Percentiles rank a stretch among this genome's conserved stretches.
These are phyloP conservation scores for Pichia scutulata DNA, from an alignment of 805 yeast genomes.

Conservation along the genomic window DNA sequence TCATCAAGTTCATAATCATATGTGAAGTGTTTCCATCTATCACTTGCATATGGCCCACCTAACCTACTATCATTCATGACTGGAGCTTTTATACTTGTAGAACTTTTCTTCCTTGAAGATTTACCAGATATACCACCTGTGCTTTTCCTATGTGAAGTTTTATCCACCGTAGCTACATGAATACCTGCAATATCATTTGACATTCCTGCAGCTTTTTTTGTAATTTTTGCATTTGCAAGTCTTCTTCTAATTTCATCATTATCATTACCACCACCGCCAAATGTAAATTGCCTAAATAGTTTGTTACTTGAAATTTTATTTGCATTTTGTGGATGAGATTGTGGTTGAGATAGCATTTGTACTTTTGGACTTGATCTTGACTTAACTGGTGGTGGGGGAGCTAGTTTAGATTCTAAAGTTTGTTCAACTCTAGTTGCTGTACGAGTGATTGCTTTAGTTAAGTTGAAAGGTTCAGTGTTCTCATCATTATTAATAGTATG, in stretches of 20 bases:
- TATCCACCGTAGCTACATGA: slow-evolving; percentile 14
- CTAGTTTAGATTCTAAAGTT: slow-evolving; percentile 16
- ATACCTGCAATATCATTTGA: slow-evolving; percentile 42
- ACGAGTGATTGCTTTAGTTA: slow-evolving; percentile 20
- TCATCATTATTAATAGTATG: not conserved
- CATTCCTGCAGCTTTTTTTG: slow-evolving; percentile 34
- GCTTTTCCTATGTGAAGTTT: not conserved
- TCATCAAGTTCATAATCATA: slow-evolving; percentile 15
- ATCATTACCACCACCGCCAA: slow-evolving; percentile 26
- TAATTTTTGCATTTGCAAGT: slow-evolving; percentile 32
- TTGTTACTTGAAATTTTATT: slow-evolving; percentile 6
- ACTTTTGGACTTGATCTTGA: not conserved
- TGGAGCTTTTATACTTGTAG: not conserved
- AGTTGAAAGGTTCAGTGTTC: slow-evolving; percentile 15
- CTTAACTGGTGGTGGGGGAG: not conserved
- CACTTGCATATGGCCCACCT: slow-evolving; percentile 9
- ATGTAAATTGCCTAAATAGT: slow-evolving; percentile 23
- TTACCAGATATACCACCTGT: not conserved
- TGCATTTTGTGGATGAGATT: not conserved
- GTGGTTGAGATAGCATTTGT: not conserved
- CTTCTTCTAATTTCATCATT: slow-evolving; percentile 26
- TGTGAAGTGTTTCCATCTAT: slow-evolving; percentile 13
- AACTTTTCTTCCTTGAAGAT: not conserved
- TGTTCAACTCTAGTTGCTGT: slow-evolving; percentile 12
- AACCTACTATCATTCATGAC: slow-evolving; percentile 1